Evolutionary conservation across 2,329 filamentous ascomycete genomes (phyloP).

Genomic region (Didymella sp.): DNA sequence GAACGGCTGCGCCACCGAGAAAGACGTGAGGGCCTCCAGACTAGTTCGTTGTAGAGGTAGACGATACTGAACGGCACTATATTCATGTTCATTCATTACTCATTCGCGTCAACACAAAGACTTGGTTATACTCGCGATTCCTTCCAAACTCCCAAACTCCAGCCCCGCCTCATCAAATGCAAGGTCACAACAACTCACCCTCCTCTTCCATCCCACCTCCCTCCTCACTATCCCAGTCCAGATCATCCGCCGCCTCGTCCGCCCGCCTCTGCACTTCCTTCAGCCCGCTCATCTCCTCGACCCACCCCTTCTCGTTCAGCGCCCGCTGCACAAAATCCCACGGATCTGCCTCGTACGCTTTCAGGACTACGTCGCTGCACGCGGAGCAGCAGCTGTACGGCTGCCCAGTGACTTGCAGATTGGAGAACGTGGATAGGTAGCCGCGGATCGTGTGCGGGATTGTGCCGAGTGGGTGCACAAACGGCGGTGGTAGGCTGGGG

Average conservation of each 20-base stretch:
- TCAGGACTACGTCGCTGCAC: slow-evolving; percentile 74
- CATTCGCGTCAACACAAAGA: not conserved
- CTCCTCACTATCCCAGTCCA: slow-evolving; percentile 65
- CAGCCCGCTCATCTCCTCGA: slow-evolving; percentile 76
- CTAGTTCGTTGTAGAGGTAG: no score
- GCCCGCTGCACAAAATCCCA: slow-evolving; percentile 82
- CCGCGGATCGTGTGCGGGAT: slow-evolving; percentile 84
- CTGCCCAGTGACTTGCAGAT: slow-evolving; percentile 73
- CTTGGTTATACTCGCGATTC: no score
- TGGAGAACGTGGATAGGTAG: slow-evolving; percentile 76
- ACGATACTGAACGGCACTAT: no score
- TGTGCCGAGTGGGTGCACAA: slow-evolving; percentile 69
- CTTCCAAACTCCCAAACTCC: no score
- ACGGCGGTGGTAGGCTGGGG: slow-evolving; percentile 43
- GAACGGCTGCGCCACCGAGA: not conserved
- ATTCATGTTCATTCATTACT: not conserved
- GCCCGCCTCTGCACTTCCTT: slow-evolving; percentile 67
- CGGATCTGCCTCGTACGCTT: slow-evolving; percentile 69
- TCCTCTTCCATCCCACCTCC: slow-evolving; percentile 62
- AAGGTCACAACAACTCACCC: slow-evolving; percentile 52
- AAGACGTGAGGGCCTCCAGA: not conserved
- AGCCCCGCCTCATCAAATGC: no score
- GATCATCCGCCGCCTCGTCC: slow-evolving; percentile 56
- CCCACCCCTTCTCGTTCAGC: slow-evolving; percentile 76
- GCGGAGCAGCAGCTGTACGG: slow-evolving; percentile 84